phyloP scores from a whole-genome alignment of 371 early-diverging fungal genomes.

The Chytridium lagenaria region DNA sequence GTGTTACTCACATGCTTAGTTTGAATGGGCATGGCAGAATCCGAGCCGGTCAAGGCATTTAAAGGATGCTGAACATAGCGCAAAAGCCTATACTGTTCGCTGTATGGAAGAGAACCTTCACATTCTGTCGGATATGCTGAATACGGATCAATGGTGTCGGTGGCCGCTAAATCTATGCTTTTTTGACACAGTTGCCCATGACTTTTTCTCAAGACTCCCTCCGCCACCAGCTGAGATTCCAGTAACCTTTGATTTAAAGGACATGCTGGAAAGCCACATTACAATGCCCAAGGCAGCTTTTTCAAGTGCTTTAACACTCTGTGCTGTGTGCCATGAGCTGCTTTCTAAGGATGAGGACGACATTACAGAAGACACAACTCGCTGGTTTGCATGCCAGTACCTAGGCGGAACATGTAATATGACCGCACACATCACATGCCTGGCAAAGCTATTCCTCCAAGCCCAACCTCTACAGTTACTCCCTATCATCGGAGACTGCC shows the following conservation, averaged over 20 bases:
- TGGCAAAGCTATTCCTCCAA: conserved; percentile 38
- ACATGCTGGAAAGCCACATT: neutral
- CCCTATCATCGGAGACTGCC: neutral
- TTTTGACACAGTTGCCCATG: conserved; percentile 15
- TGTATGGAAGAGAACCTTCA: conserved; percentile 18
- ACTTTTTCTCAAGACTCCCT: conserved; percentile 17
- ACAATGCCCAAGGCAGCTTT: neutral
- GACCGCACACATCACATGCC: conserved; percentile 42
- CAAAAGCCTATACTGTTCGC: conserved; percentile 16
- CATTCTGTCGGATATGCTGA: conserved; percentile 43
- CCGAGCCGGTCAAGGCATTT: conserved; percentile 65
- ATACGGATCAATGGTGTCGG: conserved; percentile 40
- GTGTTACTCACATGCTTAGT: conserved; percentile 31
- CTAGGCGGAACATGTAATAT: conserved; percentile 23
- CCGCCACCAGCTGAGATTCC: conserved; percentile 29
- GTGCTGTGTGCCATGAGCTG: too few relatives aligned
- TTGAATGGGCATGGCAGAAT: conserved; percentile 75
- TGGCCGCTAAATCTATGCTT: conserved; percentile 52
- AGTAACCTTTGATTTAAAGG: conserved; percentile 14
- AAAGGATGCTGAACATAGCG: conserved; percentile 13
- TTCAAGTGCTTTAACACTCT: too few relatives aligned
- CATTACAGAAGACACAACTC: too few relatives aligned
- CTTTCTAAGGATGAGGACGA: too few relatives aligned
- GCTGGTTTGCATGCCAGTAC: conserved; percentile 13
- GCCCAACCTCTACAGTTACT: neutral